These are phyloP conservation scores for Chaetomium fimeti DNA, from an alignment of 495 filamentous ascomycete genomes.

Conservation along the genomic window DNA sequence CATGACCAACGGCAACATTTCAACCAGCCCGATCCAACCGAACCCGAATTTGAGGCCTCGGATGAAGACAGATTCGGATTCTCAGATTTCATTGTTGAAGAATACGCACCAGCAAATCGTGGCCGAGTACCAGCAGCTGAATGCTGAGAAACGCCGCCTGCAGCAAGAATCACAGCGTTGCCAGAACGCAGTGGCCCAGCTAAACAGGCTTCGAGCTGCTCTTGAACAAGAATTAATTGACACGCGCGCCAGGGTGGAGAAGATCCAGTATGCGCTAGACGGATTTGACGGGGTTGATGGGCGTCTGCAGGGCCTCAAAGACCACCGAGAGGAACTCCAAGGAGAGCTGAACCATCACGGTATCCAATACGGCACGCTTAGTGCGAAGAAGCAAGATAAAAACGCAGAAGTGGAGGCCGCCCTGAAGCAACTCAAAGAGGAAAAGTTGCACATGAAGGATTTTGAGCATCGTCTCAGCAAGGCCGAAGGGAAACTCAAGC, in stretches of 20 bases:
- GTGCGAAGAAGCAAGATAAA: slow-evolving; percentile 39
- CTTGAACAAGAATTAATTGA: slow-evolving; percentile 33
- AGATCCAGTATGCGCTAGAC: slow-evolving; percentile 41
- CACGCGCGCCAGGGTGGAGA: slow-evolving; percentile 28
- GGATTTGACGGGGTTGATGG: slow-evolving; percentile 46
- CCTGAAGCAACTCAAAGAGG: slow-evolving; percentile 27
- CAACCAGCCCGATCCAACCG: slow-evolving; percentile 36
- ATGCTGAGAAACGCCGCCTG: slow-evolving; percentile 46
- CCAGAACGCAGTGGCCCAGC: slow-evolving; percentile 56
- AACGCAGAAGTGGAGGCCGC: slow-evolving; percentile 38
- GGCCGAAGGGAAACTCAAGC: slow-evolving; percentile 56
- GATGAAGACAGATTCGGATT: slow-evolving; percentile 76
- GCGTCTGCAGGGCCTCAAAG: slow-evolving; percentile 38
- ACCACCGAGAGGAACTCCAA: slow-evolving; percentile 35
- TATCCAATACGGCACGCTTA: slow-evolving; percentile 42
- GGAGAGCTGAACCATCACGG: slow-evolving; percentile 41
- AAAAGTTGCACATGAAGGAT: slow-evolving; percentile 44
- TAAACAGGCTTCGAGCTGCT: slow-evolving; percentile 40
- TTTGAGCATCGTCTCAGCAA: slow-evolving; percentile 52
- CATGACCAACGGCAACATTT: slow-evolving; percentile 45
- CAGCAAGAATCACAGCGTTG: slow-evolving; percentile 57
- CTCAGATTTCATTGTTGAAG: slow-evolving; percentile 58
- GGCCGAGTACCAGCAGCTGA: slow-evolving; percentile 41
- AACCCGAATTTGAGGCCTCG: slow-evolving; percentile 49
- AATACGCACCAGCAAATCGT: slow-evolving; percentile 46